Evolutionary conservation across 2,329 filamentous ascomycete genomes (phyloP).

Genomic region (Magnaporthiopsis incrustans): DNA sequence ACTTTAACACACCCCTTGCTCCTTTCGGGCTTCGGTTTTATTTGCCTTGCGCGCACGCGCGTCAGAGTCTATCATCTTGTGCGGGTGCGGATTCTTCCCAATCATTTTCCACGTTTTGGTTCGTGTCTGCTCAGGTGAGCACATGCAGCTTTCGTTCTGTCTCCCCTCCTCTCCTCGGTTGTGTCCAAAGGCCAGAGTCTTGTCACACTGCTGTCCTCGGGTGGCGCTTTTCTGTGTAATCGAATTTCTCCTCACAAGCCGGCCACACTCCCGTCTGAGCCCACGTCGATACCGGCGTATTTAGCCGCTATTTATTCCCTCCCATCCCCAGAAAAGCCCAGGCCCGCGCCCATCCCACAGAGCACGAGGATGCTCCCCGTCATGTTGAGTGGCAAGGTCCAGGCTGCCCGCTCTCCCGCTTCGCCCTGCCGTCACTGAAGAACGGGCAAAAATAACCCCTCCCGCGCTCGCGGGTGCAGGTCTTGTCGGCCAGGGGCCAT

Average conservation of each 20-base stretch:
- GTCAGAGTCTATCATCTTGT: neutral
- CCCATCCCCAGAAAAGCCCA: neutral
- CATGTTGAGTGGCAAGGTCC: neutral
- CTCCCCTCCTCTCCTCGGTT: neutral
- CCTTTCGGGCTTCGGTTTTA: neutral
- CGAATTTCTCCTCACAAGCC: neutral
- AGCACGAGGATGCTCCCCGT: neutral
- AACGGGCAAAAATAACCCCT: neutral
- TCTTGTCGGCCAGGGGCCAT: neutral
- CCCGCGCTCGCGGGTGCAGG: no score
- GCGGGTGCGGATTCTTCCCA: constrained; percentile 3
- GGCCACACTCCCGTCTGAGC: neutral
- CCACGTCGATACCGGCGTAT: constrained; percentile 1
- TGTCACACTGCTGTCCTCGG: neutral
- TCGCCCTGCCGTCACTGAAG: neutral
- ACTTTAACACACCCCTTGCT: neutral
- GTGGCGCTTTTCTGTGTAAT: constrained; percentile 5
- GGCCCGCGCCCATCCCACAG: neutral
- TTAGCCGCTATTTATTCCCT: constrained; percentile 5
- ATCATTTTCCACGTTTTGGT: neutral
- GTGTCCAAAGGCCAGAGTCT: neutral
- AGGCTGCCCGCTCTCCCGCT: neutral
- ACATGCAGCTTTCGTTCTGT: neutral
- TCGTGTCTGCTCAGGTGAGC: constrained; percentile 4
- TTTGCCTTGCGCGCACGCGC: no score